These are phyloP conservation scores for Penicillium frequentans DNA, from an alignment of 2,329 filamentous ascomycete species.

Conservation along the genomic window DNA sequence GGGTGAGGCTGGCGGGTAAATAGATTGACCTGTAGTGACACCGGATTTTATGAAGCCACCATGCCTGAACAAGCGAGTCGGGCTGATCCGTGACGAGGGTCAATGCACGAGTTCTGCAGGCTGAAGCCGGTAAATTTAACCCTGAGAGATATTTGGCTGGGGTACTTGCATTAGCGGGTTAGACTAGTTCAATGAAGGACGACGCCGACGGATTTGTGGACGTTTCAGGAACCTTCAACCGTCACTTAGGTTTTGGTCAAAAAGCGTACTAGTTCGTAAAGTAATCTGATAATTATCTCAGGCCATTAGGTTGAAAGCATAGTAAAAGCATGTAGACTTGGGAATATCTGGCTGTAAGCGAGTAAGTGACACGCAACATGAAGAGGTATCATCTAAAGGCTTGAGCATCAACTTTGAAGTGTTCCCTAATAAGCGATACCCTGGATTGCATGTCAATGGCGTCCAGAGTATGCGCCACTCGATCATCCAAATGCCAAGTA, in stretches of 20 bases:
- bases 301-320: background rate
- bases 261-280: no score
- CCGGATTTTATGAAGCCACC: background rate
- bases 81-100: constrained; percentile 10
- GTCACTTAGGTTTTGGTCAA: background rate
- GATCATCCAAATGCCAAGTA: background rate
- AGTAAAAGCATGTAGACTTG: background rate
- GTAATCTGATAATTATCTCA: no score
- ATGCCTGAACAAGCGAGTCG: background rate
- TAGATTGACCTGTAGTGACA: background rate
- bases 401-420: background rate
- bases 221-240: background rate
- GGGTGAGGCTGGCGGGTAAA: constrained; percentile 2
- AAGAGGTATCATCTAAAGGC: background rate
- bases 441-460: background rate
- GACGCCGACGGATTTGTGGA: background rate
- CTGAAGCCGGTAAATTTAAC: constrained; percentile 6
- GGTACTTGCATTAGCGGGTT: constrained; percentile 4
- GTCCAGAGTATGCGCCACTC: background rate
- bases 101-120: constrained; percentile 10
- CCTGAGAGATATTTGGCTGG: background rate
- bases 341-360: background rate
- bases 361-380: background rate
- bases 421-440: background rate
- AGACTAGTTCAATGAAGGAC: background rate